phyloP scores from a whole-genome alignment of 306 rosid genomes.

The Phaseolus lunatus region DNA sequence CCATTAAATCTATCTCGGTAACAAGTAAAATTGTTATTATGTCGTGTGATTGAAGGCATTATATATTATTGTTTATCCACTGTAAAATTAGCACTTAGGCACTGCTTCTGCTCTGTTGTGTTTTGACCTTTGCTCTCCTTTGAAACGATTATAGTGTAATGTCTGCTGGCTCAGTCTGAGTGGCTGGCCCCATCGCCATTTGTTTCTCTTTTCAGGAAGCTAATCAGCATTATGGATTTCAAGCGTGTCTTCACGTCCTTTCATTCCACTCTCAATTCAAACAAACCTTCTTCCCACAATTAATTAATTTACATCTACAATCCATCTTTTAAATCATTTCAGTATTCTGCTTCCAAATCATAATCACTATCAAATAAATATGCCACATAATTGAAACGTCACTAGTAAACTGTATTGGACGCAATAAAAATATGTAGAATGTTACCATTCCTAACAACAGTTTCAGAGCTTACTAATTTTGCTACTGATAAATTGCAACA shows the following conservation, averaged over 20 bases:
- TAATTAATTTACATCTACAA: too few species aligned
- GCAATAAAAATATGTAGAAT: not conserved
- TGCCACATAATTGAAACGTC: not conserved
- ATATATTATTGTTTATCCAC: not conserved
- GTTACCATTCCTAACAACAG: too few species aligned
- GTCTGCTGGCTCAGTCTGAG: conserved; percentile 32
- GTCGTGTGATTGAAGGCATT: conserved; percentile 30
- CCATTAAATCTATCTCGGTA: conserved; percentile 42
- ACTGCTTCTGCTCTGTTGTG: not conserved
- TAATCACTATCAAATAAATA: not conserved
- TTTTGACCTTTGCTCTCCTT: conserved; percentile 30
- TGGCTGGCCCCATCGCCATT: conserved; percentile 37
- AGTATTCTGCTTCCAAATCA: conserved; percentile 18
- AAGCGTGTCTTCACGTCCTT: conserved; percentile 53
- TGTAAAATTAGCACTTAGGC: conserved; percentile 1
- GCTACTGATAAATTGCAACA: too few species aligned
- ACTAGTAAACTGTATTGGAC: not conserved
- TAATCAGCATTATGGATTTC: conserved; percentile 40
- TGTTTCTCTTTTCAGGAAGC: not conserved
- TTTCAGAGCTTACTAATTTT: too few species aligned
- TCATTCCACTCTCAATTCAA: conserved; percentile 39
- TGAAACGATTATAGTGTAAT: conserved; percentile 7
- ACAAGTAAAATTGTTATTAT: conserved; percentile 3
- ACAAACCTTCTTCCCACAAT: conserved; percentile 6
- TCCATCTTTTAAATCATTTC: conserved; percentile 11